These are phyloP conservation scores for Calycina herbarum DNA, from an alignment of 2,329 filamentous ascomycete species.

Conservation along the genomic window DNA sequence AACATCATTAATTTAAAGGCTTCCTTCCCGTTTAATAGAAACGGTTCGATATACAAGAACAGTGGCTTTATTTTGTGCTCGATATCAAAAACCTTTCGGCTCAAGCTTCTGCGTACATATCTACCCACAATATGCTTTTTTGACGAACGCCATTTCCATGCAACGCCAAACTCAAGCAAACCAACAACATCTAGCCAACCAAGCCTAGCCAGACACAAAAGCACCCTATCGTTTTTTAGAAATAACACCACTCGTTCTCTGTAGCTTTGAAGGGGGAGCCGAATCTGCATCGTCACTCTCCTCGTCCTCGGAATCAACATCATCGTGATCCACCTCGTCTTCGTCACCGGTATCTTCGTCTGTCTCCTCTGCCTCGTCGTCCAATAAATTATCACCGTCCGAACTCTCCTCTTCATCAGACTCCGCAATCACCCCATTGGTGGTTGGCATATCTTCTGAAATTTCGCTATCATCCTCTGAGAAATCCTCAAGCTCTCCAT, in stretches of 20 bases:
- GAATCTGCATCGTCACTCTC: conserved; percentile 43
- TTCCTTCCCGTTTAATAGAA: not conserved
- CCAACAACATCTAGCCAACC: conserved; percentile 9
- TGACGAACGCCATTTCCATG: conserved; percentile 33
- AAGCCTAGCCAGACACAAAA: conserved; percentile 6
- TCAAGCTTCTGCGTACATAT: conserved; percentile 17
- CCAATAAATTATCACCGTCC: conserved; percentile 45
- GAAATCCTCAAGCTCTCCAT: conserved; percentile 28
- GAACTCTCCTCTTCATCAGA: conserved; percentile 47
- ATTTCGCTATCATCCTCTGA: conserved; percentile 37
- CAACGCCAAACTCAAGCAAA: conserved; percentile 30
- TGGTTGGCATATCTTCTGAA: conserved; percentile 42
- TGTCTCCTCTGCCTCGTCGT: conserved; percentile 52
- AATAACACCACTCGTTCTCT: conserved; percentile 27
- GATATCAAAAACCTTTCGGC: conserved; percentile 6
- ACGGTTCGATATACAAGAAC: not conserved
- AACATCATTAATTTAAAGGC: not conserved
- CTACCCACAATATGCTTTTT: conserved; percentile 14
- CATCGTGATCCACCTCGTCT: conserved; percentile 47
- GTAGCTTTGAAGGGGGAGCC: conserved; percentile 33
- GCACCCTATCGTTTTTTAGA: conserved; percentile 31
- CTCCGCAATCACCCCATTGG: conserved; percentile 48
- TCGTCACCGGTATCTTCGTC: conserved; percentile 41
- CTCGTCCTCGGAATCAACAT: conserved; percentile 45
- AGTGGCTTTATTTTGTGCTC: conserved; percentile 8